Conservation (phyloP, 345 rosid genomes). For the Sisymbrium irio region DNA sequence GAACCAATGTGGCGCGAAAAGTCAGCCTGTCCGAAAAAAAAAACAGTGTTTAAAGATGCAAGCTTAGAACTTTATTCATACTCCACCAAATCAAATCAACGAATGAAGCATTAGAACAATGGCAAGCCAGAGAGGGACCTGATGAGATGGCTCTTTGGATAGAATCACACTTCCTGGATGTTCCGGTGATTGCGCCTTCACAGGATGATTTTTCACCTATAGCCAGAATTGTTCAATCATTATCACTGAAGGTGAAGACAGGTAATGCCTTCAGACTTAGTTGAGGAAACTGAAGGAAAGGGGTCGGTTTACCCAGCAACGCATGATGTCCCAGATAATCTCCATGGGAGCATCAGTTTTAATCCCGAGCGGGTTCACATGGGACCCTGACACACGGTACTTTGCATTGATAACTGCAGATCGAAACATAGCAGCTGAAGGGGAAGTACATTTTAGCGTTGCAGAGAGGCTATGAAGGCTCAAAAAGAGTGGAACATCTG, state of each 20-base stretch:
- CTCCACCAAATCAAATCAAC: background rate
- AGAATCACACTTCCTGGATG: slow-evolving; percentile 90
- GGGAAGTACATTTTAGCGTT: slow-evolving; percentile 94
- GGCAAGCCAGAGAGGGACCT: slow-evolving; percentile 39
- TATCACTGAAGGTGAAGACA: background rate
- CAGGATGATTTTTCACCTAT: slow-evolving; percentile 92
- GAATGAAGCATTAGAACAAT: background rate
- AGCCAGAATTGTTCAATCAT: background rate
- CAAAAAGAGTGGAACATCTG: slow-evolving; percentile 87
- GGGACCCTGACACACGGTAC: slow-evolving; percentile 88
- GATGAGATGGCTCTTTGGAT: slow-evolving; percentile 79
- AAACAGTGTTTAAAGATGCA: background rate
- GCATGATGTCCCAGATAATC: slow-evolving; percentile 98
- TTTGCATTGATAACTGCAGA: slow-evolving; percentile 97
- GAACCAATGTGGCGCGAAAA: slow-evolving; percentile 87
- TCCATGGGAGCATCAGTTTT: slow-evolving; percentile 99
- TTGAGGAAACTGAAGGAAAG: background rate
- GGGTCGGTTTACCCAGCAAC: slow-evolving; percentile 80
- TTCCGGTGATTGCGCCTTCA: slow-evolving; percentile 78
- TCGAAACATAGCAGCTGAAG: slow-evolving; percentile 87
- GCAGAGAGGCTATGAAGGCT: slow-evolving; percentile 95
- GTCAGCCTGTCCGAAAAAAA: slow-evolving; percentile 57
- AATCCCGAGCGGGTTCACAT: slow-evolving; percentile 84
- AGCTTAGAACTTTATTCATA: background rate
- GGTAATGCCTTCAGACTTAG: background rate